Evolutionary conservation across 495 filamentous ascomycete species (phyloP).

Genomic region (Hypoxylon subgilvum): DNA sequence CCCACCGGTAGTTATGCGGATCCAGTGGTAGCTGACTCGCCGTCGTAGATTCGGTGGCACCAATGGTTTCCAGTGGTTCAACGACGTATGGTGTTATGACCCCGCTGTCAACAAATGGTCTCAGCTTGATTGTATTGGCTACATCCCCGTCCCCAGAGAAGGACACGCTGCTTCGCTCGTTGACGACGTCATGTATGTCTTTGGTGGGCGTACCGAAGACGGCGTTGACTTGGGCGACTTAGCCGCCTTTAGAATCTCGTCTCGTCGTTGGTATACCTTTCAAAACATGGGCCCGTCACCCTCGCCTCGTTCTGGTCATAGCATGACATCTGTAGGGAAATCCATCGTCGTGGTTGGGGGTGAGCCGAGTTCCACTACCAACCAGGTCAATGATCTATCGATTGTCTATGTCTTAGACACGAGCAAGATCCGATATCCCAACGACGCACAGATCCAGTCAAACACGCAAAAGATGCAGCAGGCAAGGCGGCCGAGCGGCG

Average conservation of each 20-base stretch:
- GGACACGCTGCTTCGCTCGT: conserved; percentile 93
- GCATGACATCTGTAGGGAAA: conserved; percentile 93
- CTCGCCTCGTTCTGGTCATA: conserved; percentile 91
- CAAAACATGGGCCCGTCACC: conserved; percentile 99
- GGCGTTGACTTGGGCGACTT: conserved; percentile 91
- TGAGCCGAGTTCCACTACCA: conserved; percentile 86
- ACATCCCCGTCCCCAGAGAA: conserved; percentile 91
- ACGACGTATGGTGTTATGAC: conserved; percentile 97
- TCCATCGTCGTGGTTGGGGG: conserved; percentile 91
- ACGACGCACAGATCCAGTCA: conserved; percentile 67
- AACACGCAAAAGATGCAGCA: conserved; percentile 44
- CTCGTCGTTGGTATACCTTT: conserved; percentile 96
- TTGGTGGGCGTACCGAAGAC: conserved; percentile 94
- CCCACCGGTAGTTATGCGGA: background rate
- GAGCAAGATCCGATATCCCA: conserved; percentile 91
- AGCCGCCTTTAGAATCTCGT: conserved; percentile 91
- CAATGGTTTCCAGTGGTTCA: conserved; percentile 94
- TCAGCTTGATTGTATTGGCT: conserved; percentile 92
- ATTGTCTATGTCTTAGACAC: conserved; percentile 93
- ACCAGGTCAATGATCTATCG: conserved; percentile 80
- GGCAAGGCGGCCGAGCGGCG: conserved; percentile 50
- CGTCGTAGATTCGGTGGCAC: conserved; percentile 86
- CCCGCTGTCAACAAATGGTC: conserved; percentile 80
- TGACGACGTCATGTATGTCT: conserved; percentile 98
- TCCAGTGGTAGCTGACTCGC: conserved; percentile 40